A percentile compares a stretch with the other conserved stretches of the same genome.
Conservation (phyloP, 2,329 filamentous ascomycete genomes). For the Fusarium xylarioides region DNA sequence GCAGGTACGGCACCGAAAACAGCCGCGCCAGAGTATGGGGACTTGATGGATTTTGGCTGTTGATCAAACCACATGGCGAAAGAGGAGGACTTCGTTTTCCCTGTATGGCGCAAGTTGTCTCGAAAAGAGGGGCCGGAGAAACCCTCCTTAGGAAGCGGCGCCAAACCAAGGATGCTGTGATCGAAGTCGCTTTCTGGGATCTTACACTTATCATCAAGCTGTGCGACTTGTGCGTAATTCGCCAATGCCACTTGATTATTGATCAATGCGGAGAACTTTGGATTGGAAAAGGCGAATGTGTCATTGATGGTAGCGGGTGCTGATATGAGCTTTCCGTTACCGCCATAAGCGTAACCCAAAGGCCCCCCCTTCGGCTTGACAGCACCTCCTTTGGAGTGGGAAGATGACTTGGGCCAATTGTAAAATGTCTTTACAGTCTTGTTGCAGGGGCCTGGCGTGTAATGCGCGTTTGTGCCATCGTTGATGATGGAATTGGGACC, state of each 20-base stretch:
- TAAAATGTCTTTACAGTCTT: background rate
- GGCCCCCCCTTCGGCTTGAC: background rate
- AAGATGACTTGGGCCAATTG: background rate
- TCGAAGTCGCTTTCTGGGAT: background rate
- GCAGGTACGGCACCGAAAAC: background rate
- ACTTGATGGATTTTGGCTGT: background rate
- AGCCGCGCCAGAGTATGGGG: background rate
- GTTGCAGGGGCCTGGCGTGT: background rate
- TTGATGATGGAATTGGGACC: background rate
- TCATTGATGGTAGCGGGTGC: background rate
- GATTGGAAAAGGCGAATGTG: background rate
- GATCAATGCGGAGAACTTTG: background rate
- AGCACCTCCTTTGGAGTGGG: background rate
- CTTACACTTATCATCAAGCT: background rate
- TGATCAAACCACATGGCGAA: background rate
- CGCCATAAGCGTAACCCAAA: background rate
- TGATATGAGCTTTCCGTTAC: background rate
- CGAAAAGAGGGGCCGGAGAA: background rate
- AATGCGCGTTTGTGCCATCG: background rate
- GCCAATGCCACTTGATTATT: background rate
- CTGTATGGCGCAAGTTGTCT: background rate
- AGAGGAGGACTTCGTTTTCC: background rate
- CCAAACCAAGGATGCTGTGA: background rate
- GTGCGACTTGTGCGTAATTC: background rate
- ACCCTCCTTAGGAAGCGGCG: background rate